Percentiles rank a stretch among this genome's conserved stretches.
These are phyloP conservation scores for Apiospora arundinis DNA, from an alignment of 2,329 filamentous ascomycete genomes.

Conservation along the genomic window DNA sequence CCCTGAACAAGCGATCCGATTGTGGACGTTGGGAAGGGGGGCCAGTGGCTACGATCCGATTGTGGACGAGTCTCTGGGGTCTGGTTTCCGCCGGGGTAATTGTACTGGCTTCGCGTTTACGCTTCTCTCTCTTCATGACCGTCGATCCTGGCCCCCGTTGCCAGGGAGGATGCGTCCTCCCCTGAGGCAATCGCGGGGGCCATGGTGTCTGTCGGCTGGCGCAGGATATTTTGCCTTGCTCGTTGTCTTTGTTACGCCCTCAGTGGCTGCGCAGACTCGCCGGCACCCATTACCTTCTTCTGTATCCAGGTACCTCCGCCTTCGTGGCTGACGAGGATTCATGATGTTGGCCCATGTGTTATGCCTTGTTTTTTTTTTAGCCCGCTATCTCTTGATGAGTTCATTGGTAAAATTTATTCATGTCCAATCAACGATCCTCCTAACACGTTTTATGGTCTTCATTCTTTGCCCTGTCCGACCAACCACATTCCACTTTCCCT, in stretches of 20 bases:
- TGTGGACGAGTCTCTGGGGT: background rate
- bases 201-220: background rate
- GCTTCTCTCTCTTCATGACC: background rate
- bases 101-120: background rate
- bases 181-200: background rate
- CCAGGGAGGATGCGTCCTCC: background rate
- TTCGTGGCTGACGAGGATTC: background rate
- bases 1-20: background rate
- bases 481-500: too few relatives aligned
- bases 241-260: background rate
- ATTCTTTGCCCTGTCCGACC: too few relatives aligned
- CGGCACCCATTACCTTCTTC: too few relatives aligned
- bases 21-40: background rate
- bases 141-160: background rate
- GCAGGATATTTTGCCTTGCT: too few relatives aligned
- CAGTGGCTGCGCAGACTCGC: background rate
- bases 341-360: background rate
- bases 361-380: too few relatives aligned
- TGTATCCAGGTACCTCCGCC: background rate
- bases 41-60: constrained; percentile 1
- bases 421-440: too few relatives aligned
- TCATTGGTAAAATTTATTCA: too few relatives aligned
- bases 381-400: too few relatives aligned
- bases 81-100: constrained; percentile 11
- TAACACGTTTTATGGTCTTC: too few relatives aligned